phyloP scores from a whole-genome alignment of 768 basidiomycete genomes.

The Russula sp. region DNA sequence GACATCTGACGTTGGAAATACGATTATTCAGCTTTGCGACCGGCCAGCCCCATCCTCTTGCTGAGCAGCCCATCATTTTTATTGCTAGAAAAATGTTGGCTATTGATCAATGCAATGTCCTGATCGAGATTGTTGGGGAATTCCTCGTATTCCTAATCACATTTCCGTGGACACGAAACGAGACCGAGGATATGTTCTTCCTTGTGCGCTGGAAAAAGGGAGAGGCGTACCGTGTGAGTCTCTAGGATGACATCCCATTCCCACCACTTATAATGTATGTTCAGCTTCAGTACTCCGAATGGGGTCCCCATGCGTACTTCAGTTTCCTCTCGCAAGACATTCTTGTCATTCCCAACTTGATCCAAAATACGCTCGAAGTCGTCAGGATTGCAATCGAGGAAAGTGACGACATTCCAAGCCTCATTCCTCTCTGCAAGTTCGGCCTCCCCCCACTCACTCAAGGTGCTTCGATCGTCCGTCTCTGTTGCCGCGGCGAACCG shows the following conservation, averaged over 20 bases:
- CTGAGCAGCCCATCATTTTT: slow-evolving; percentile 13
- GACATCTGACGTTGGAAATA: slow-evolving; percentile 14
- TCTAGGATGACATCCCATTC: background rate
- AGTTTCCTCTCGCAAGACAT: slow-evolving; percentile 27
- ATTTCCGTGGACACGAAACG: slow-evolving; percentile 11
- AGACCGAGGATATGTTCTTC: slow-evolving; percentile 21
- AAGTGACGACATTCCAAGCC: slow-evolving; percentile 3
- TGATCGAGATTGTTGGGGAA: slow-evolving; percentile 23
- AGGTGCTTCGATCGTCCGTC: slow-evolving; percentile 21
- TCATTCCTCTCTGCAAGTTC: slow-evolving; percentile 22
- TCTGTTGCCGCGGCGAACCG: slow-evolving; percentile 30
- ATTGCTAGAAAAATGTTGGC: slow-evolving; percentile 9
- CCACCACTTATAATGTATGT: background rate
- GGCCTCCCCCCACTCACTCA: slow-evolving; percentile 22
- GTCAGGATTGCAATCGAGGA: slow-evolving; percentile 8
- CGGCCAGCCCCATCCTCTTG: slow-evolving; percentile 17
- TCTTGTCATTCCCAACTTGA: slow-evolving; percentile 27
- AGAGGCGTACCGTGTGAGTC: slow-evolving; percentile 23
- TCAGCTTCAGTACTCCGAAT: slow-evolving; percentile 18
- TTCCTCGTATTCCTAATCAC: slow-evolving; percentile 18
- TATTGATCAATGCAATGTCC: slow-evolving; percentile 11
- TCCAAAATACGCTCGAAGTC: slow-evolving; percentile 25
- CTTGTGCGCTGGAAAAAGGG: slow-evolving; percentile 31
- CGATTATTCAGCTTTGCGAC: slow-evolving; percentile 20
- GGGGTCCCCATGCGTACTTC: slow-evolving; percentile 27